Base-by-base conservation (phyloP, 1,284 basidiomycete species). In the Microbotryomycetes sp. region DNA sequence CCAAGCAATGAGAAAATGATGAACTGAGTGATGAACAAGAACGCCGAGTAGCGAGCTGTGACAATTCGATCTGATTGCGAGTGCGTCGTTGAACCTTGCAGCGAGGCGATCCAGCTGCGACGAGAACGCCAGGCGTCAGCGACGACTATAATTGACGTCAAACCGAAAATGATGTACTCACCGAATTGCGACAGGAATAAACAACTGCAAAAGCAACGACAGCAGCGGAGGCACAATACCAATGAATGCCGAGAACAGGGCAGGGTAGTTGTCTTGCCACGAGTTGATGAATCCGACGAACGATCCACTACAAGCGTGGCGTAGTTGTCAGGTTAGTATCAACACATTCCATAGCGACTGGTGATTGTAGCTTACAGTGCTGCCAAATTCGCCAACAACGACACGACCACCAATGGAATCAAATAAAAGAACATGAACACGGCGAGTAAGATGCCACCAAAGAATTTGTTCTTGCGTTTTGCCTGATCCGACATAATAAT, bases 1-100 rank as follows among this genome's bases (percentile, higher is more conserved):
- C 89, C 88, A 67, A 96, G 85, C 61, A 97, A 76, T 26, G 90
- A 92, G 79, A 97, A 96, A 75, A 96, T 84, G 69, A 97, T 81
- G 71, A 97, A 78, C 73, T 92, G 89, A 5, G 86, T 87, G 74
- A 93, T 86, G 64, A 94, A 84, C 75, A 96, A 80, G 81, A 97
- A 96, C 6, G 88, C 83, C 73, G 86, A 97, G 77, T 96, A 96
- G 42, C 90, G 84, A 23, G 89, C 89, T 49, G 92, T 82, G 60
- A 96, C 90, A 26, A 87, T 86, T 48, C 92, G 86, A 71, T 96
- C 92, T 51, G 93, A 81, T 48, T 85, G 83, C 14, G 85, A 86
- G 64, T 88, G 86, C 3, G 91, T 79, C 4, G 69, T 68, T 5
- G 70, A 66, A 22, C 72, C 73, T 49, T 73, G 73, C 3, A 61